Base-by-base conservation (phyloP, 2,329 filamentous ascomycete genomes). In the Penicillium sclerotiorum region DNA sequence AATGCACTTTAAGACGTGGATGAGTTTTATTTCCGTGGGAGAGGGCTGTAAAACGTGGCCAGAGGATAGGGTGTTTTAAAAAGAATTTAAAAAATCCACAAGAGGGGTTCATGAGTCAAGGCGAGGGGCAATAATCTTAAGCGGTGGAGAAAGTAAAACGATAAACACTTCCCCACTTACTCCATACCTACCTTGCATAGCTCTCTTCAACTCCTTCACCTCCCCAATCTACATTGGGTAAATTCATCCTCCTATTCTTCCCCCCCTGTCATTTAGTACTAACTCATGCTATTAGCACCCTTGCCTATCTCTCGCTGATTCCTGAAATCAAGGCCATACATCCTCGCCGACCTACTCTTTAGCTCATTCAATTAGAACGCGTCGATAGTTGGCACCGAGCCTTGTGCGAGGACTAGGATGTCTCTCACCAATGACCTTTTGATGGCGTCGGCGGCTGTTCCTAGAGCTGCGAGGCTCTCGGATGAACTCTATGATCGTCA, bases 401-500 rank as follows among this genome's bases (percentile, higher is more conserved):
- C n/a, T n/a, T n/a, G n/a, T n/a, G n/a, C n/a, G n/a, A n/a, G n/a
- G n/a, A 17, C 37, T 33, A 40, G 38, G 18, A 62, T 61, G 58
- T 49, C 49, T 21, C 15, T 50, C 7, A 32, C 55, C 18, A 36
- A 50, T 12, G 56, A 52, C 18, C 47, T 62, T 30, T 27, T 47
- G 22, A 43, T 51, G 12, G 52, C 52, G 11, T 61, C 56, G 7
- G 46, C 71, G 13, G 64, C 72, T 49, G 66, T 70, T 32, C 64
- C 68, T 32, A 60, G 65, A 18, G 37, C 60, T n/a, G 53, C 53
- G n/a, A 55, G 65, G 18, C 54, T 70, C 25, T 61, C 69, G 15
- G 70, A 76, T 47, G 59, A 68, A 27, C 64, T 68, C 46, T 79
- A 78, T 60, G 75, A 80, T 51, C 67, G 68, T 25, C 68, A 67